Conservation (phyloP, 768 basidiomycete species). For the Podaxis sp. region DNA sequence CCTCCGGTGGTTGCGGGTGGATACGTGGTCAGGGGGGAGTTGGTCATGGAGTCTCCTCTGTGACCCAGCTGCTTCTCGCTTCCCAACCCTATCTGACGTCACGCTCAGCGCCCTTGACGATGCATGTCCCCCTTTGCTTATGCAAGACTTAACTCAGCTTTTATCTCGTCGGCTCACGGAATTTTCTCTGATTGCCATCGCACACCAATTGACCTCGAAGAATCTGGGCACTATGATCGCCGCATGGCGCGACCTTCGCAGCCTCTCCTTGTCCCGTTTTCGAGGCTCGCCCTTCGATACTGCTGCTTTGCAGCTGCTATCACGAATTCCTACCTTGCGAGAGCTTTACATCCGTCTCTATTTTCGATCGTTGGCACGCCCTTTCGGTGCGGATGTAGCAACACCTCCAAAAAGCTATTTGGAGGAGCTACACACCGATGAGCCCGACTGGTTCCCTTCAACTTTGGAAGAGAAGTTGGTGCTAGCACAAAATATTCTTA, state of each 20-base stretch:
- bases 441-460: neutral
- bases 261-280: neutral
- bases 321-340: too few species aligned
- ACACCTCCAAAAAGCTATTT: neutral
- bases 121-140: neutral
- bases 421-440: neutral
- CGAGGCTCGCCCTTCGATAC: neutral
- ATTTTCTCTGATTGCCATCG: neutral
- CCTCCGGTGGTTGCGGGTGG: too few species aligned
- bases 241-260: neutral
- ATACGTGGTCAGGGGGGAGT: too few species aligned
- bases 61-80: too few species aligned
- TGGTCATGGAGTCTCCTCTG: too few species aligned
- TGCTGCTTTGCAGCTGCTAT: too few species aligned
- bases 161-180: neutral
- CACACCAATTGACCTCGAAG: neutral
- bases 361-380: neutral
- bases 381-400: neutral
- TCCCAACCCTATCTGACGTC: too few species aligned
- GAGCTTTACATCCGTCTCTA: too few species aligned
- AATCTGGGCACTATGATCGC: neutral
- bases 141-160: neutral
- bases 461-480: neutral
- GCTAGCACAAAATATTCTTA: neutral
- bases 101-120: conserved; percentile 27